A percentile compares a stretch with the other conserved stretches of the same genome.
Evolutionary conservation across 1,139 yeast species (phyloP).

Genomic region (Saccharomyces hybrid): DNA sequence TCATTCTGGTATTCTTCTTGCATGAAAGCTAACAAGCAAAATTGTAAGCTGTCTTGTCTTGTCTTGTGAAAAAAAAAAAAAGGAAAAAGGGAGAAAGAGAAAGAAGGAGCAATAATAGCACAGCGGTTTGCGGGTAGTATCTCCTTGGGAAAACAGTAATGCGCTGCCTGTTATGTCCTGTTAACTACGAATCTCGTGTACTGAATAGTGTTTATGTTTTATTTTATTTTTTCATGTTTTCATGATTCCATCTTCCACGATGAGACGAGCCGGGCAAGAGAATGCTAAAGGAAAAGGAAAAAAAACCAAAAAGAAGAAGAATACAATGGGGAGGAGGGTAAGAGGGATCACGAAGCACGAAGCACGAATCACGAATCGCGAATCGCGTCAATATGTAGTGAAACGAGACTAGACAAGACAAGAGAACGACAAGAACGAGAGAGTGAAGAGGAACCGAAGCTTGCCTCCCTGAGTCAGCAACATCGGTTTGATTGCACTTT

Average conservation of each 20-base stretch:
- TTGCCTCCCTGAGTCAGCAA: neutral
- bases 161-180: neutral
- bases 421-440: neutral
- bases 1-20: conserved; percentile 6
- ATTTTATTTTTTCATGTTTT: neutral
- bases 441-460: neutral
- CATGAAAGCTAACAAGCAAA: neutral
- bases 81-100: neutral
- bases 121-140: neutral
- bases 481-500: neutral
- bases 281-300: neutral
- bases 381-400: neutral
- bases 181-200: neutral
- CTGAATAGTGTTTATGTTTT: neutral
- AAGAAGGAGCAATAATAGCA: neutral
- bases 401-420: neutral
- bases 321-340: neutral
- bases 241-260: neutral
- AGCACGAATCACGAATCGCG: neutral
- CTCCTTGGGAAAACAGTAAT: neutral
- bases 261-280: neutral
- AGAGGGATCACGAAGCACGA: neutral
- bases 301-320: neutral
- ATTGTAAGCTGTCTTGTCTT: neutral
- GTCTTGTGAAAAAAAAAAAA: too few relatives aligned